phyloP scores from a whole-genome alignment of 345 rosid species.

The Conringia planisiliqua region DNA sequence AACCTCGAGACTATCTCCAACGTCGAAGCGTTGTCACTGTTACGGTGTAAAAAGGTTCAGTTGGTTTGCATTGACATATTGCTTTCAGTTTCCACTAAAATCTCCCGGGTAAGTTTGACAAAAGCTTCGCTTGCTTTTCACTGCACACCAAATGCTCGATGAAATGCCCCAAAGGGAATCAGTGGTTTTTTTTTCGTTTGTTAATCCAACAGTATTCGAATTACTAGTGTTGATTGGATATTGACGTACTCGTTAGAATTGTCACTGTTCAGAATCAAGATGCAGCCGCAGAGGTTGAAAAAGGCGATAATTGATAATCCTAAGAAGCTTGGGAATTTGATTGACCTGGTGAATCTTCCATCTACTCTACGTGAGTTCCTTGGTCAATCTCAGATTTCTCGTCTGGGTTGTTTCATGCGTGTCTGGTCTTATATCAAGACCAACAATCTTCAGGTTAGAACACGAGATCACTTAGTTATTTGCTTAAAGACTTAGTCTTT shows the following conservation, averaged over 20 bases:
- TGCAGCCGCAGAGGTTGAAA: conserved; percentile 76
- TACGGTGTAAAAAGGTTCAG: neutral
- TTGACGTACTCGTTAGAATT: conserved; percentile 4
- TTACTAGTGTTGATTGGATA: neutral
- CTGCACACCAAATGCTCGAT: conserved; percentile 32
- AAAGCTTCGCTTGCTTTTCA: neutral
- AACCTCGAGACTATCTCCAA: neutral
- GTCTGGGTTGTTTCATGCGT: conserved; percentile 79
- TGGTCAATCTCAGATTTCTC: conserved; percentile 91
- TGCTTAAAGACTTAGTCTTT: neutral
- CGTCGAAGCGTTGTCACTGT: neutral
- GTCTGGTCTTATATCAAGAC: conserved; percentile 91
- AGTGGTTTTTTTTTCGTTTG: neutral
- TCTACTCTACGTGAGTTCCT: conserved; percentile 75
- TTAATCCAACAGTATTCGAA: neutral
- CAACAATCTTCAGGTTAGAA: conserved; percentile 75
- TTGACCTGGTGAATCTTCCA: conserved; percentile 90
- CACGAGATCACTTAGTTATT: neutral
- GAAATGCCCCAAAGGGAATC: conserved; percentile 17
- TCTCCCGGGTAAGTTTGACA: neutral
- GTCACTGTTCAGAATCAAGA: conserved; percentile 29
- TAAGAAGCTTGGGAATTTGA: conserved; percentile 74
- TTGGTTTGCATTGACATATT: neutral
- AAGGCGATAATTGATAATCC: conserved; percentile 66
- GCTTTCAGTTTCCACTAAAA: neutral